phyloP scores from a whole-genome alignment of 164 flowering plant species.

The Annona cherimola region DNA sequence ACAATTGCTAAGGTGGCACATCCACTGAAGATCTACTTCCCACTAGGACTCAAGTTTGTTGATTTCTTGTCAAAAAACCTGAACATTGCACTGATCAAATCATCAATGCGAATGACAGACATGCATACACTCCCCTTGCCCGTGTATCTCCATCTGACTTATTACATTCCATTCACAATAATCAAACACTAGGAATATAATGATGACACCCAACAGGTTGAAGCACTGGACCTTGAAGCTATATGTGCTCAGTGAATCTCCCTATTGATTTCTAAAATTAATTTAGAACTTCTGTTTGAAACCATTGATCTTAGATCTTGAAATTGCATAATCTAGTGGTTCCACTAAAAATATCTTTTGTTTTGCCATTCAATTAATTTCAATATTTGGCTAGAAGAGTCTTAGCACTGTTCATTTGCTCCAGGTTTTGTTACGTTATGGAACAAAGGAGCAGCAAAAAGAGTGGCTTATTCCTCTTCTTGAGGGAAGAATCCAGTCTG shows the following conservation, averaged over 20 bases:
- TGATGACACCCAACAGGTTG: not conserved
- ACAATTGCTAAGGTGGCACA: too few relatives aligned
- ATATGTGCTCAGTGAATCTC: not conserved
- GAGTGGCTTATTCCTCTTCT: constrained; percentile 96
- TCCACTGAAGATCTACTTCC: too few relatives aligned
- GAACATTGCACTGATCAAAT: not conserved
- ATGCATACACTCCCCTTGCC: not conserved
- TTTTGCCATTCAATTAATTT: not conserved
- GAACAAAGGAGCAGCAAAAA: constrained; percentile 69
- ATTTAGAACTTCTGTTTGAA: not conserved
- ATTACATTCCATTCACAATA: not conserved
- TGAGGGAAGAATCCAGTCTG: constrained; percentile 87
- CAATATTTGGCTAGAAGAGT: not conserved
- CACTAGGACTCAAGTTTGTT: not conserved
- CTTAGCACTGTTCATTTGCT: not conserved
- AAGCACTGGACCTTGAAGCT: not conserved
- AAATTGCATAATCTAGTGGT: not conserved
- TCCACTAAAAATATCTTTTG: not conserved
- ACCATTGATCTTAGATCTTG: not conserved
- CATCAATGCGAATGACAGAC: not conserved
- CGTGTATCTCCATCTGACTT: not conserved
- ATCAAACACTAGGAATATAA: not conserved
- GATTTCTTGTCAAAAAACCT: not conserved
- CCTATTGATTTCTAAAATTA: not conserved
- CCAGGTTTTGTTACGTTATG: constrained; percentile 88